phyloP scores from a whole-genome alignment of 768 basidiomycete genomes.

The Mycena crocata region DNA sequence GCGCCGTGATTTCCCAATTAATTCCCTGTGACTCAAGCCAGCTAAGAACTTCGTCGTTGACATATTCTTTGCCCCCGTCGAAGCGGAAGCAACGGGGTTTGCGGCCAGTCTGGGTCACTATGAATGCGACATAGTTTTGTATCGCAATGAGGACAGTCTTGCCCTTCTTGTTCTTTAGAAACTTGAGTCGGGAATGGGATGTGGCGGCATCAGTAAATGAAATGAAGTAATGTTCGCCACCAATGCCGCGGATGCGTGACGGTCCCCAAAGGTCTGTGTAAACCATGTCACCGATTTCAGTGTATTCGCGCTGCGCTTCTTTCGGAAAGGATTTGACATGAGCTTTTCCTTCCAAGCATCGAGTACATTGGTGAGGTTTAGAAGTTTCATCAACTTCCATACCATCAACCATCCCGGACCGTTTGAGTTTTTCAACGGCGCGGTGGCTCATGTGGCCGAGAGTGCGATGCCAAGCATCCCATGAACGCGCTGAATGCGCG shows the following conservation, averaged over 20 bases:
- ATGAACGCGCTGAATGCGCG: neutral
- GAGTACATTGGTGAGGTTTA: slow-evolving; percentile 14
- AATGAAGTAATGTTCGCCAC: slow-evolving; percentile 44
- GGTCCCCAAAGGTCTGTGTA: slow-evolving; percentile 49
- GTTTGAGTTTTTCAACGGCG: slow-evolving; percentile 20
- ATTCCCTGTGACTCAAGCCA: too few species aligned
- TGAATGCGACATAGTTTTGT: slow-evolving; percentile 18
- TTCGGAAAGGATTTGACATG: slow-evolving; percentile 41
- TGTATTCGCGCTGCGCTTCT: slow-evolving; percentile 35
- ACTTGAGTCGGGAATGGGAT: slow-evolving; percentile 17
- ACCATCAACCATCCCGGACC: slow-evolving; percentile 35
- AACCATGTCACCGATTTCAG: slow-evolving; percentile 31
- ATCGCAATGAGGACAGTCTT: slow-evolving; percentile 11
- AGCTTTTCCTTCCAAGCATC: neutral
- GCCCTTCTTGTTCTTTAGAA: slow-evolving; percentile 31
- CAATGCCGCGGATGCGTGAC: slow-evolving; percentile 30
- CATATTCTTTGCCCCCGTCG: too few species aligned
- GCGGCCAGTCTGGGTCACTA: too few species aligned
- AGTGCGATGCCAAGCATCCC: neutral
- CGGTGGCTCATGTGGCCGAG: slow-evolving; percentile 3
- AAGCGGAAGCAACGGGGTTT: too few species aligned
- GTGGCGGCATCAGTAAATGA: too few species aligned
- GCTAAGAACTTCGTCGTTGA: too few species aligned
- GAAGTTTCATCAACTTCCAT: slow-evolving; percentile 34
- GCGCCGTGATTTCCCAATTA: too few species aligned